Evolutionary conservation across 768 basidiomycete species (phyloP).

Genomic region (Albatrellus ellisii): DNA sequence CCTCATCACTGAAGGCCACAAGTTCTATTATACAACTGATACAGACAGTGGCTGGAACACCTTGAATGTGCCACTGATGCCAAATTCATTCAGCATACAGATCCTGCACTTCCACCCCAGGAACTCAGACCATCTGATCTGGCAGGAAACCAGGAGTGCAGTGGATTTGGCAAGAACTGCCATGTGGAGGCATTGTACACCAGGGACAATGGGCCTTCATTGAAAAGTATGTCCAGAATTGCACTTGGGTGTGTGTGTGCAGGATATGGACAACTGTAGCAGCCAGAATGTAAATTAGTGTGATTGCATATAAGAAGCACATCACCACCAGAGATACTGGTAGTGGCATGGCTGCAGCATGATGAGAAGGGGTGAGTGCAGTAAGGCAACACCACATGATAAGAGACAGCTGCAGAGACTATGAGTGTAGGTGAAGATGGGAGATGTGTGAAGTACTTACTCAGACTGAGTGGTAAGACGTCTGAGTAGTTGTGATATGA

Average conservation of each 20-base stretch:
- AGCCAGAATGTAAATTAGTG: too few species aligned
- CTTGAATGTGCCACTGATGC: conserved; percentile 45
- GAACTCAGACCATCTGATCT: conserved; percentile 72
- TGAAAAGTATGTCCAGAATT: conserved; percentile 82
- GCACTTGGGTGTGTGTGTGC: conserved; percentile 97
- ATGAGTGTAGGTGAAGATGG: too few species aligned
- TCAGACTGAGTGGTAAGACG: too few species aligned
- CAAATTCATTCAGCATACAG: conserved; percentile 68
- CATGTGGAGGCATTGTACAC: conserved; percentile 67
- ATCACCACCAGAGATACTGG: too few species aligned
- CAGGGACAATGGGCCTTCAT: conserved; percentile 63
- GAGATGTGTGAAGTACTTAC: too few species aligned
- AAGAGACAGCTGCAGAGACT: too few species aligned
- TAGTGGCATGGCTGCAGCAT: too few species aligned
- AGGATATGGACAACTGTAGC: too few species aligned
- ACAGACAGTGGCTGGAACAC: conserved; percentile 61
- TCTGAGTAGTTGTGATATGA: too few species aligned
- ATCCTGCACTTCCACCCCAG: conserved; percentile 80
- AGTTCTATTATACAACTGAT: conserved; percentile 74
- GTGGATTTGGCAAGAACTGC: conserved; percentile 34
- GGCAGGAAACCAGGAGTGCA: conserved; percentile 70
- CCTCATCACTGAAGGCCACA: conserved; percentile 58
- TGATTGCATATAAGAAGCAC: too few species aligned
- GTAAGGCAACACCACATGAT: too few species aligned
- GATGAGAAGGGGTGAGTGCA: too few species aligned